These are phyloP conservation scores for Blepharisma japonicum DNA, from an alignment of 73 alveolate genomes.

Conservation along the genomic window DNA sequence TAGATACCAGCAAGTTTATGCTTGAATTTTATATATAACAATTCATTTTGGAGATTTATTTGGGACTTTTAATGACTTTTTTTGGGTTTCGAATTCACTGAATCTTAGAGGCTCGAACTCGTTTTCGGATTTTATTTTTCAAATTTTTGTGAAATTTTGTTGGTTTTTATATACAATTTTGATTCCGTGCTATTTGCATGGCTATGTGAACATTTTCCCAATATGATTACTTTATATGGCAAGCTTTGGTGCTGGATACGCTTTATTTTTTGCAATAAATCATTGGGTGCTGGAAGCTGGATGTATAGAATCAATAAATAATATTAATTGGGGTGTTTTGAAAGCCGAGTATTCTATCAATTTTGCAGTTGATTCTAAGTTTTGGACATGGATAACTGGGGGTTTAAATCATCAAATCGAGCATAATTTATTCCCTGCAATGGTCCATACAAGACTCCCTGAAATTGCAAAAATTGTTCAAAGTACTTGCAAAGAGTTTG, in stretches of 20 bases:
- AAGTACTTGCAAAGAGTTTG: constrained; percentile 40
- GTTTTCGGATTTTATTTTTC: constrained; percentile 8
- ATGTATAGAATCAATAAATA: constrained; percentile 22
- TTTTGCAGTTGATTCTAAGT: constrained; percentile 27
- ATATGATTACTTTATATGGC: constrained; percentile 28
- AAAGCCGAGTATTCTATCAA: constrained; percentile 36
- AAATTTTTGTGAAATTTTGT: constrained; percentile 19
- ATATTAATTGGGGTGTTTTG: constrained; percentile 41
- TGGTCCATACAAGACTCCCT: constrained; percentile 34
- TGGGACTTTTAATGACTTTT: constrained; percentile 34
- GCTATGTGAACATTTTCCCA: constrained; percentile 33
- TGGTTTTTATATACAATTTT: constrained; percentile 26
- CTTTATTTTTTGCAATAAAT: constrained; percentile 38
- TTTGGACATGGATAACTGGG: constrained; percentile 37
- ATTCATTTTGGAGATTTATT: constrained; percentile 40
- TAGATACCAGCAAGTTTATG: constrained; percentile 33
- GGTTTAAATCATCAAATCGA: constrained; percentile 40
- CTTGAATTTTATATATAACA: constrained; percentile 5
- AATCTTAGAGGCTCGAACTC: constrained; percentile 34
- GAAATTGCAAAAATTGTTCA: constrained; percentile 31
- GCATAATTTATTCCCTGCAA: constrained; percentile 41
- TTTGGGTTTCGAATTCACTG: constrained; percentile 42
- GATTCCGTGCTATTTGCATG: constrained; percentile 29
- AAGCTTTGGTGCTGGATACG: constrained; percentile 33
- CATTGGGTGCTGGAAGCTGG: constrained; percentile 45